Evolutionary conservation across 2,329 filamentous ascomycete genomes (phyloP).

Genomic region (Neonectria coccinea): DNA sequence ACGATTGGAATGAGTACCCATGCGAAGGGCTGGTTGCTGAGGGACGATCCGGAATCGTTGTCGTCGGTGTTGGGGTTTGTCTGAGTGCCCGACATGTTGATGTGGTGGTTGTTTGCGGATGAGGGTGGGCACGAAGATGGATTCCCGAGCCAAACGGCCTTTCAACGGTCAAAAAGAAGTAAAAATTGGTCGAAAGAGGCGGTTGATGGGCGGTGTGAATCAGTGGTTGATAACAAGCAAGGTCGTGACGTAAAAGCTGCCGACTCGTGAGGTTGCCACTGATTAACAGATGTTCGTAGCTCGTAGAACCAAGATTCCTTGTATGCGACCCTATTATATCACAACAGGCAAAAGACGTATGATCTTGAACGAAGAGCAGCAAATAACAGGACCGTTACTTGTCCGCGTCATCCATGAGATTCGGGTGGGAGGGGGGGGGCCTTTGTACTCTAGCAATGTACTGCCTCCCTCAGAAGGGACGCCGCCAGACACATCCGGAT

Average conservation of each 20-base stretch:
- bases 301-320: not conserved
- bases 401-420: not conserved
- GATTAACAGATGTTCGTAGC: not conserved
- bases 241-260: constrained; percentile 5
- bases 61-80: constrained; percentile 27
- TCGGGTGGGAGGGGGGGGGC: not conserved
- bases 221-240: not conserved
- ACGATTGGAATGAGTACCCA: constrained; percentile 66
- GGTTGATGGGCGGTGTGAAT: not conserved
- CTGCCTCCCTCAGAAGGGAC: not conserved
- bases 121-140: not conserved
- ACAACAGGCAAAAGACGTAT: not conserved
- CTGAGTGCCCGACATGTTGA: constrained; percentile 13
- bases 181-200: not conserved
- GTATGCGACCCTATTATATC: not conserved
- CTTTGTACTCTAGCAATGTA: constrained; percentile 10
- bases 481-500: not conserved
- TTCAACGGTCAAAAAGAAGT: not conserved
- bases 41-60: constrained; percentile 33
- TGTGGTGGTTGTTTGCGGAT: not conserved
- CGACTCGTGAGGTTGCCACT: not conserved
- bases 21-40: constrained; percentile 65
- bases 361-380: not conserved
- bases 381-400: not conserved
- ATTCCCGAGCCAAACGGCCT: not conserved